Percentiles rank a stretch among this genome's conserved stretches.
These are phyloP conservation scores for Boletus patriciae DNA, from an alignment of 768 basidiomycete species.

Conservation along the genomic window DNA sequence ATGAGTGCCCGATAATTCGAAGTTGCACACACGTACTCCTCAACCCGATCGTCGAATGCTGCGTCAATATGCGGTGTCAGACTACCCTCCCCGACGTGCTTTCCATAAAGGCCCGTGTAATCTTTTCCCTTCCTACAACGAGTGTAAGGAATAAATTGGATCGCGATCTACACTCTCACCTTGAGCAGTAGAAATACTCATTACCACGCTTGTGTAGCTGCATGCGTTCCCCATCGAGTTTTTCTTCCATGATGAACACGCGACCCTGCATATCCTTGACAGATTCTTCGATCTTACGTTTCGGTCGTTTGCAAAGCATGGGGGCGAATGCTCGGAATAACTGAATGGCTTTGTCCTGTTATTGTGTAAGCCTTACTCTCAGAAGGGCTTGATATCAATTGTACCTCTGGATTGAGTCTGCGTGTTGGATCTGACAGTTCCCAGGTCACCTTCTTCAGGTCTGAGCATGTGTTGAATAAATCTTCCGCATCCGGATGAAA, in stretches of 20 bases:
- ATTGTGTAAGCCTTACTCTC: slow-evolving; percentile 4
- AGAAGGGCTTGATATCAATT: no score
- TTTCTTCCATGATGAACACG: slow-evolving; percentile 93
- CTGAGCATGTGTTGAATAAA: slow-evolving; percentile 94
- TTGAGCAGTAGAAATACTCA: slow-evolving; percentile 90
- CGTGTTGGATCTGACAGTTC: slow-evolving; percentile 76
- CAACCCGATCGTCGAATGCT: slow-evolving; percentile 72
- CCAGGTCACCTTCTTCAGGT: slow-evolving; percentile 92
- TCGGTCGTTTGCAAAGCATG: slow-evolving; percentile 92
- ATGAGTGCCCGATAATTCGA: slow-evolving; percentile 5
- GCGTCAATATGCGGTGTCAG: slow-evolving; percentile 82
- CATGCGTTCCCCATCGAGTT: slow-evolving; percentile 95
- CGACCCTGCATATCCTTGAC: slow-evolving; percentile 79
- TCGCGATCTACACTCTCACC: slow-evolving; percentile 43
- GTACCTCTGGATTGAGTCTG: slow-evolving; percentile 61
- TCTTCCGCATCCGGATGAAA: slow-evolving; percentile 95
- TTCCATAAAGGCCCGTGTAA: slow-evolving; percentile 90
- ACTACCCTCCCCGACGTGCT: slow-evolving; percentile 77
- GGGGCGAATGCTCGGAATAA: slow-evolving; percentile 88
- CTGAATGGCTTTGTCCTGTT: slow-evolving; percentile 79
- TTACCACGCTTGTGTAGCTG: slow-evolving; percentile 92
- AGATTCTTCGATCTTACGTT: slow-evolving; percentile 75
- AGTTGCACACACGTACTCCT: slow-evolving; percentile 59
- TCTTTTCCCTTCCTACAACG: slow-evolving; percentile 78
- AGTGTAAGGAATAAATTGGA: background rate